Base-by-base conservation (phyloP, 208 protist species). In the Novymonas esmeraldas region DNA sequence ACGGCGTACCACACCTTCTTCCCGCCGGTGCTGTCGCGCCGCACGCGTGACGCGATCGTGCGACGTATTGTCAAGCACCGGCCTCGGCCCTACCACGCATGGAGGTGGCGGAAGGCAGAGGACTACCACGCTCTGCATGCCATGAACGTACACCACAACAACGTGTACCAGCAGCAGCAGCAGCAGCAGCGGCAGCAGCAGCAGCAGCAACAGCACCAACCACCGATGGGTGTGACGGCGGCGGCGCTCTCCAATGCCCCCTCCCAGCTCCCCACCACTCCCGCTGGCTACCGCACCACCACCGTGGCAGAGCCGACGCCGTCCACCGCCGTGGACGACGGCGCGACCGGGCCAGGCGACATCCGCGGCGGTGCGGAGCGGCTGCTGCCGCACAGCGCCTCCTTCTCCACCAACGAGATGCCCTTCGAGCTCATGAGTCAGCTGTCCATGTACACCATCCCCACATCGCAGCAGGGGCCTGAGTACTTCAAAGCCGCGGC, bases 401-500 rank as follows among this genome's bases (percentile, higher is more conserved):
- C 63, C 3, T 55, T 55, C 14, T 5, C 28, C 31, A 6, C 38
- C 13, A 69, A 51, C 33, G 58, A 71, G 18, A 55, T 67, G 51
- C 42, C 64, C 33, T 71, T 61, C 31, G 57, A 54, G 51, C 54
- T 48, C 5, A 67, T 71, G 64, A 71, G 31, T 6, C 49, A 61
- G 36, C 64, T 64, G 38, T 65, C 76, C 33, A 77, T 78, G 44
- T 84, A 91, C 72, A 92, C 78, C 0, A 87, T 88, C 50, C 90
- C 90, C 0, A 71, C 84, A 20, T 88, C 84, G 18, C 74, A 76
- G 38, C 86, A 91, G 46, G 87, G 87, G 22, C 87, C 90, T 2
- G 77, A 93, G 74, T 88, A 92, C 82, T 93, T 91, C 75, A 70
- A 70, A 13, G 49, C 33, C 3, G 55, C 56, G 14, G 58, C 63